A percentile compares a stretch with the other conserved stretches of the same genome.
Conservation (phyloP, 2,329 filamentous ascomycete genomes). For the Tothia fuscella region DNA sequence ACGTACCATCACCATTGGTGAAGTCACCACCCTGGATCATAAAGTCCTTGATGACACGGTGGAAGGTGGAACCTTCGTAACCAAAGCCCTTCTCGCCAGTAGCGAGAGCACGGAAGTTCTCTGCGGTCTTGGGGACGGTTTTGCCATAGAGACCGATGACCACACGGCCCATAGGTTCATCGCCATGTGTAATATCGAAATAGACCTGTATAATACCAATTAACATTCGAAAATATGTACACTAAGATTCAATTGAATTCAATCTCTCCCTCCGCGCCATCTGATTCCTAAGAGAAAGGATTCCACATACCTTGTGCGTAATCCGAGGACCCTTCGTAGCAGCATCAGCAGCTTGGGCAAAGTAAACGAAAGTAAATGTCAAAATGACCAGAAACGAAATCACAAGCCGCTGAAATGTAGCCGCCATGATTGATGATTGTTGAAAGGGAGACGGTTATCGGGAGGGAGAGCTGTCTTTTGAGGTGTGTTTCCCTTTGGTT, state of each 20-base stretch:
- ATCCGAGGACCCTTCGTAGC: constrained; percentile 76
- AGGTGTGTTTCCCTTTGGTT: neutral
- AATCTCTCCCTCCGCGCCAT: no score
- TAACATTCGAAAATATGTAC: no score
- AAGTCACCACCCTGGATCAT: constrained; percentile 92
- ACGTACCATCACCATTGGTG: constrained; percentile 56
- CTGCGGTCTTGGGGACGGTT: constrained; percentile 65
- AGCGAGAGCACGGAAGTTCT: constrained; percentile 62
- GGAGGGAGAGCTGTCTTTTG: neutral
- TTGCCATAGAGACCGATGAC: constrained; percentile 79
- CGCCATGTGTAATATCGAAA: constrained; percentile 72
- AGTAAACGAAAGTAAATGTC: constrained; percentile 61
- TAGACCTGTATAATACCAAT: constrained; percentile 59
- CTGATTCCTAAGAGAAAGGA: neutral
- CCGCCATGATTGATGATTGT: constrained; percentile 42
- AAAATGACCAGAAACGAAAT: constrained; percentile 65
- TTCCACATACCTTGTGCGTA: constrained; percentile 61
- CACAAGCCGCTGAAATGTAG: constrained; percentile 58
- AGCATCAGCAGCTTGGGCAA: constrained; percentile 62
- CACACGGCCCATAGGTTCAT: constrained; percentile 60
- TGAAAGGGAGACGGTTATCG: neutral
- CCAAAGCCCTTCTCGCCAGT: constrained; percentile 81
- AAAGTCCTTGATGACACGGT: constrained; percentile 82
- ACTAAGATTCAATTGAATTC: constrained; percentile 10
- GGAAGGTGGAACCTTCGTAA: constrained; percentile 71